Evolutionary conservation across 2,329 filamentous ascomycete species (phyloP), one percentile per base, ranked within the genome.

Genomic region (Cercospora janseana): DNA sequence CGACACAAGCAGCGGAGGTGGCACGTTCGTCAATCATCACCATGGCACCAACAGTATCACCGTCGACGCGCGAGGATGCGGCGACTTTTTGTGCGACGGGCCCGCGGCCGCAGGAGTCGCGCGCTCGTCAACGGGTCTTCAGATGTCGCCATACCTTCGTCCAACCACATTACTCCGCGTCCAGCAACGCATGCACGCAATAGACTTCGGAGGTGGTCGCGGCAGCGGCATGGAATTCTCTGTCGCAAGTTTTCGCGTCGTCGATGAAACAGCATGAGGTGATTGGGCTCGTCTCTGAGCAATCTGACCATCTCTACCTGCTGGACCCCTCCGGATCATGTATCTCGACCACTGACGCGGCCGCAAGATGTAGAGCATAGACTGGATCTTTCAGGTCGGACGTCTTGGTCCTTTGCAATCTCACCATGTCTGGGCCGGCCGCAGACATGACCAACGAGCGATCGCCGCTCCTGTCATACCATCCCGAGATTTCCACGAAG

Each of bases 381-480:
- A 40, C 41, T 15, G 13, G 27, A 23, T n/a, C 24, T 24, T 37
- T 9, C 20, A 3, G 23, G 32, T 16, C 28, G 34, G n/a, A n/a
- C 28, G 26, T 31, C 42, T 9, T 10, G 15, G 15, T 21, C 10
- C 18, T n/a, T n/a, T n/a, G n/a, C 12, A 18, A 37, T 4, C 31
- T 15, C 16, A 35, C 23, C 12, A 53, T 53, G 50, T 47, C 40
- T 34, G 12, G 23, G 10, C 29, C 7, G 26, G 24, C 16, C 21
- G 5, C 8, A 13, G 29, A 42, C n/a, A 28, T 16, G 9, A 26
- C 10, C 37, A 46, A 44, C 48, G 51, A 52, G 24, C 40, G 29
- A 15, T 48, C 50, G 24, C 43, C 53, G 3, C 47, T 58, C 4
- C 40, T 58, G 6, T 53, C 49, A 6, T 48, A 46, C 4, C n/a